phyloP scores from a whole-genome alignment of 768 basidiomycete species.

The Boletellus emodensis region DNA sequence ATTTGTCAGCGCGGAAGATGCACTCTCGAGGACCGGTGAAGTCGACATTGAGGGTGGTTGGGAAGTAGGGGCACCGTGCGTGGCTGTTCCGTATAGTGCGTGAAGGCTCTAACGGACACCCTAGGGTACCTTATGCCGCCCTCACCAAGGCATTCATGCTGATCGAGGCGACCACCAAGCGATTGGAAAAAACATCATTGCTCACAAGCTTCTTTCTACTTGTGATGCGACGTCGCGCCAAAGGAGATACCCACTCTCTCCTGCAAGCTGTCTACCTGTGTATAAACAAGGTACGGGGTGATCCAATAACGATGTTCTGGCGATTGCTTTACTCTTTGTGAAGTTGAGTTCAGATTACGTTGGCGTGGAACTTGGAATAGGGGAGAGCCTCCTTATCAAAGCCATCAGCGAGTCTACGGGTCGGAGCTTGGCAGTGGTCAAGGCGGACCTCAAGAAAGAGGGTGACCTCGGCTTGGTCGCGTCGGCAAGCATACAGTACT shows the following conservation, averaged over 20 bases:
- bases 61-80: constrained; percentile 82
- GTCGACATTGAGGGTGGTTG: constrained; percentile 81
- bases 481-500: constrained; percentile 53
- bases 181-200: constrained; percentile 85
- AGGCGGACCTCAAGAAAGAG: constrained; percentile 89
- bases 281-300: constrained; percentile 78
- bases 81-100: constrained; percentile 9
- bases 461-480: constrained; percentile 96
- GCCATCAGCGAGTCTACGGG: constrained; percentile 95
- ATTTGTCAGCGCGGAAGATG: constrained; percentile 59
- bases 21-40: constrained; percentile 53
- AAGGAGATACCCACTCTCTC: constrained; percentile 68
- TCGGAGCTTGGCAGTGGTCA: constrained; percentile 76
- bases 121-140: constrained; percentile 90
- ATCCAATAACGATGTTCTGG: background rate
- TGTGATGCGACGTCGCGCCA: constrained; percentile 81
- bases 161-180: constrained; percentile 94
- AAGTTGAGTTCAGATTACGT: constrained; percentile 94
- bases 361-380: constrained; percentile 93
- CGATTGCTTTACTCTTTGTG: constrained; percentile 1
- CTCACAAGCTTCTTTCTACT: constrained; percentile 87
- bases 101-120: background rate
- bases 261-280: constrained; percentile 92
- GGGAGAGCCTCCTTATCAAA: constrained; percentile 90
- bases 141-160: constrained; percentile 82